Evolutionary conservation across 306 rosid genomes (phyloP).

Genomic region (Lithocarpus polystachyus): DNA sequence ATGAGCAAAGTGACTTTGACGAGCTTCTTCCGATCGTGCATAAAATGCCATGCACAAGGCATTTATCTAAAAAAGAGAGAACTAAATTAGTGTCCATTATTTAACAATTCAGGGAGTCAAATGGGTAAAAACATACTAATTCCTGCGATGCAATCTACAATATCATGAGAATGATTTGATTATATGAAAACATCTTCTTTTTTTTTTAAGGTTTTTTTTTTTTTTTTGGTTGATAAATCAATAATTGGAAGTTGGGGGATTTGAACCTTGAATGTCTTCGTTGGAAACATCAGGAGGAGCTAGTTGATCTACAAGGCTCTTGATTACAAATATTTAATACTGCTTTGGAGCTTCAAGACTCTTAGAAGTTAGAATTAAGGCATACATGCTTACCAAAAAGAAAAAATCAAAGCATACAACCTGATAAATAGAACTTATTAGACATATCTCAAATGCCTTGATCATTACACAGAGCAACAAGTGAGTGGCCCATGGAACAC

Average conservation of each 20-base stretch:
- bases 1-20: constrained; percentile 80
- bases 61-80: constrained; percentile 64
- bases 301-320: too few relatives aligned
- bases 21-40: constrained; percentile 96
- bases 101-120: background rate
- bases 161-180: background rate
- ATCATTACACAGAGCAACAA: background rate
- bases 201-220: too few relatives aligned
- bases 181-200: background rate
- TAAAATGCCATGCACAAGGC: constrained; percentile 93
- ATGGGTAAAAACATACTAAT: constrained; percentile 10
- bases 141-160: background rate
- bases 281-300: too few relatives aligned
- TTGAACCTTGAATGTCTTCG: too few relatives aligned
- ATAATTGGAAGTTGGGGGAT: too few relatives aligned
- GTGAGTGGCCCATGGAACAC: background rate
- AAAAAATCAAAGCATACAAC: too few relatives aligned
- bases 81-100: constrained; percentile 24
- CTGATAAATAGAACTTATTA: too few relatives aligned
- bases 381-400: too few relatives aligned
- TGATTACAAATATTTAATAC: background rate
- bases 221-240: too few relatives aligned
- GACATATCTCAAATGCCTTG: constrained; percentile 1
- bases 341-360: constrained; percentile 7
- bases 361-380: background rate